These are phyloP conservation scores for Mycena epipterygia DNA, from an alignment of 768 basidiomycete genomes.

Conservation along the genomic window DNA sequence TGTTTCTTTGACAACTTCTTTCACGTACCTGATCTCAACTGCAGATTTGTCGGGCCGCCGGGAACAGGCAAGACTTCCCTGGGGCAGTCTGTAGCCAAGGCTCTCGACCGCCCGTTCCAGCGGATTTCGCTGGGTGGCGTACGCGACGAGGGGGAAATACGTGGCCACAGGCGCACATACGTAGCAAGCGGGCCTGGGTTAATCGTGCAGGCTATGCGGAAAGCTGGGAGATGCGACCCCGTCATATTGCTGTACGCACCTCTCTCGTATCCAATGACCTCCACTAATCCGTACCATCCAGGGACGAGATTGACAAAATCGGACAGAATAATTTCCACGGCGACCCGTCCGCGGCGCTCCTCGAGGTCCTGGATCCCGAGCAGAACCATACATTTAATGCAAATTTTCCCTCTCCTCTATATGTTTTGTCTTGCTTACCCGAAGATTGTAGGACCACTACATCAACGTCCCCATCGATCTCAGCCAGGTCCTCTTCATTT, in stretches of 20 bases:
- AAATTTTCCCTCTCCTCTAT: conserved; percentile 37
- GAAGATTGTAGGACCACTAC: conserved; percentile 82
- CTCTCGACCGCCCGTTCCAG: conserved; percentile 89
- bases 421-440: neutral
- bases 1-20: neutral
- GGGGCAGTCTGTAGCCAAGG: conserved; percentile 88
- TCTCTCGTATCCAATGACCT: conserved; percentile 37
- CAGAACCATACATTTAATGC: conserved; percentile 90
- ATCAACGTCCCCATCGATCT: conserved; percentile 91
- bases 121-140: conserved; percentile 94
- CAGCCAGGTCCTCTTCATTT: conserved; percentile 91
- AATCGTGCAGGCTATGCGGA: conserved; percentile 89
- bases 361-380: conserved; percentile 96
- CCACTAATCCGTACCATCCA: conserved; percentile 39
- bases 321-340: conserved; percentile 91
- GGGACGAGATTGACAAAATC: conserved; percentile 94
- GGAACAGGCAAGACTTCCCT: conserved; percentile 94
- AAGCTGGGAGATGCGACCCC: conserved; percentile 84
- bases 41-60: conserved; percentile 89
- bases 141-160: conserved; percentile 90
- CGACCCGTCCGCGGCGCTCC: conserved; percentile 89
- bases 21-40: neutral
- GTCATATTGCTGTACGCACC: conserved; percentile 75
- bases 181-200: conserved; percentile 90
- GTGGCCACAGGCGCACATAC: conserved; percentile 87